These are phyloP conservation scores for Trichocladium antarcticum DNA, from an alignment of 495 filamentous ascomycete species.

Conservation along the genomic window DNA sequence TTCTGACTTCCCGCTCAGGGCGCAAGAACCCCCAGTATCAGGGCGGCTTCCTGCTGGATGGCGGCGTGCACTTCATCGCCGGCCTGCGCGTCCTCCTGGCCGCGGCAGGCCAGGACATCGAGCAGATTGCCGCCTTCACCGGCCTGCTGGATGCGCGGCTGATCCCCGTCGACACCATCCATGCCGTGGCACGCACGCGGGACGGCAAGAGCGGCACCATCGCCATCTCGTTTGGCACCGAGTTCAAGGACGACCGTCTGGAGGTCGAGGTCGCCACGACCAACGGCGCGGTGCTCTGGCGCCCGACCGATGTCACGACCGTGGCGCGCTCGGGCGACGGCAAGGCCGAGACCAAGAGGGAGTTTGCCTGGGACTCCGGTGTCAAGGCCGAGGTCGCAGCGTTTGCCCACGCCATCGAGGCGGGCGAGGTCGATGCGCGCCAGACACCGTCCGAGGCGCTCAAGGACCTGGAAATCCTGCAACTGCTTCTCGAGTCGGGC, in stretches of 20 bases:
- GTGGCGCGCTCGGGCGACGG: slow-evolving; percentile 22
- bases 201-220: slow-evolving; percentile 51
- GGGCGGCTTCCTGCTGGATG: slow-evolving; percentile 71
- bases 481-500: slow-evolving; percentile 51
- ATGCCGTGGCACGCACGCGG: slow-evolving; percentile 47
- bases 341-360: slow-evolving; percentile 33
- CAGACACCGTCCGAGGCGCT: slow-evolving; percentile 57
- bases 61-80: slow-evolving; percentile 61
- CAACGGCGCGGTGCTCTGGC: slow-evolving; percentile 40
- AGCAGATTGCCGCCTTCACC: slow-evolving; percentile 47
- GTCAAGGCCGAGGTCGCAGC: slow-evolving; percentile 56
- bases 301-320: slow-evolving; percentile 24
- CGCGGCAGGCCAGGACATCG: slow-evolving; percentile 33
- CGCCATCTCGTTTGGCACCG: slow-evolving; percentile 54
- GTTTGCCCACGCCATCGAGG: slow-evolving; percentile 47
- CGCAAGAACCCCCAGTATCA: slow-evolving; percentile 61
- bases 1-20: slow-evolving; percentile 30
- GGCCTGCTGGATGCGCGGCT: slow-evolving; percentile 48
- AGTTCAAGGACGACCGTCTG: slow-evolving; percentile 36
- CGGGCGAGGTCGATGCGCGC: slow-evolving; percentile 34
- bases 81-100: slow-evolving; percentile 51
- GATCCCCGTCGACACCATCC: slow-evolving; percentile 61
- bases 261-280: slow-evolving; percentile 46
- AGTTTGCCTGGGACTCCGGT: slow-evolving; percentile 45
- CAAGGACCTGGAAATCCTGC: slow-evolving; percentile 57